A percentile compares a stretch with the other conserved stretches of the same genome.
These are phyloP conservation scores for Pythium phragmitis DNA, from an alignment of 352 stramenopile genomes.

Conservation along the genomic window DNA sequence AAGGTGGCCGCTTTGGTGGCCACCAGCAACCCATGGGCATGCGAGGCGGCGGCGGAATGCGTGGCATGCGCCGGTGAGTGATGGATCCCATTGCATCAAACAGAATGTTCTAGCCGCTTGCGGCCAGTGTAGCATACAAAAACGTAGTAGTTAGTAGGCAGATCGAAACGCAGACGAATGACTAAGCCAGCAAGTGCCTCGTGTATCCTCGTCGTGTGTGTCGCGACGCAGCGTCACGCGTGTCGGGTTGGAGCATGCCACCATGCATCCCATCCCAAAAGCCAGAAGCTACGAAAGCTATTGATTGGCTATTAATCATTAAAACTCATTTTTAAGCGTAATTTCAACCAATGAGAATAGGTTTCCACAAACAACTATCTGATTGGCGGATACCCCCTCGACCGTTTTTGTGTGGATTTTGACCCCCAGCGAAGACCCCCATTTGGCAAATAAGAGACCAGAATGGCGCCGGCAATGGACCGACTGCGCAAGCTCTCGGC, in stretches of 20 bases:
- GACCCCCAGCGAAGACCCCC: background rate
- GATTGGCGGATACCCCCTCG: constrained; percentile 1
- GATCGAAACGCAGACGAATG: background rate
- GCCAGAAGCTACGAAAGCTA: background rate
- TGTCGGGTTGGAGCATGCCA: background rate
- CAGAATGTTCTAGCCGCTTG: background rate
- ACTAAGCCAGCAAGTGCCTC: background rate
- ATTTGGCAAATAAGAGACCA: background rate
- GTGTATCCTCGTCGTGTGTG: background rate
- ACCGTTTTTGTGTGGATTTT: background rate
- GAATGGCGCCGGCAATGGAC: constrained; percentile 44
- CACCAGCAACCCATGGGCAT: constrained; percentile 39
- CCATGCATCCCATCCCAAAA: background rate
- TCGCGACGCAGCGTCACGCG: background rate
- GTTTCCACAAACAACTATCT: background rate
- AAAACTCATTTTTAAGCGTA: background rate
- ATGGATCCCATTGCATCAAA: background rate
- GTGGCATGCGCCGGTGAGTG: constrained; percentile 38
- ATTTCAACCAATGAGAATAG: no score
- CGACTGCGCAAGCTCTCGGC: constrained; percentile 81
- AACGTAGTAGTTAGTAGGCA: background rate
- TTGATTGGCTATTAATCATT: constrained; percentile 16
- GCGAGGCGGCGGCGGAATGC: constrained; percentile 36
- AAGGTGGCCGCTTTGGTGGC: constrained; percentile 45
- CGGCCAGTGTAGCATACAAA: background rate